A percentile compares a stretch with the other conserved stretches of the same genome.
These are phyloP conservation scores for Biscogniauxia marginata DNA, from an alignment of 2,329 filamentous ascomycete genomes.

Conservation along the genomic window DNA sequence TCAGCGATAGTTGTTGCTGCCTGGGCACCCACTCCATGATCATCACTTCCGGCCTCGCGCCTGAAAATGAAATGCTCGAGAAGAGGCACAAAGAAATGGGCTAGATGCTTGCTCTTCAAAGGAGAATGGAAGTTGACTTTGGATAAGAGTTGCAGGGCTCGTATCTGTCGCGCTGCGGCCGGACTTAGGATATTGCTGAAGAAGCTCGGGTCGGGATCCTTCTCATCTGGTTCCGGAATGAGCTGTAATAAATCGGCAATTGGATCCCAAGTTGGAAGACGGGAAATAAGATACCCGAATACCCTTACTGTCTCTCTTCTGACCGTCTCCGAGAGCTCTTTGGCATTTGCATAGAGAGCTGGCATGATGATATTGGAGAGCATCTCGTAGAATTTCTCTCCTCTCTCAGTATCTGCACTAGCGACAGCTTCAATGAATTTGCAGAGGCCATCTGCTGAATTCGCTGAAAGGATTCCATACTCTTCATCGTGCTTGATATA, in stretches of 20 bases:
- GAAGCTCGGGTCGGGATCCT: slow-evolving; percentile 67
- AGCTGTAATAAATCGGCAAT: slow-evolving; percentile 74
- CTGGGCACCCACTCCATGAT: slow-evolving; percentile 83
- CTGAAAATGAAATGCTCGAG: slow-evolving; percentile 94
- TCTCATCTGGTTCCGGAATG: slow-evolving; percentile 61
- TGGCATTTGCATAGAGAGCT: slow-evolving; percentile 72
- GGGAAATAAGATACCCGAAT: slow-evolving; percentile 73
- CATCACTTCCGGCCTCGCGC: slow-evolving; percentile 68
- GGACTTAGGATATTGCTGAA: slow-evolving; percentile 93
- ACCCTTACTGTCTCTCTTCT: slow-evolving; percentile 78
- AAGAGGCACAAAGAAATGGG: slow-evolving; percentile 84
- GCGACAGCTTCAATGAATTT: slow-evolving; percentile 69
- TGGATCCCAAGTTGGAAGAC: slow-evolving; percentile 66
- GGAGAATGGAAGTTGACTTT: slow-evolving; percentile 62
- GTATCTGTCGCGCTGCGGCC: slow-evolving; percentile 79
- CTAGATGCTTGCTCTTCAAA: slow-evolving; percentile 74
- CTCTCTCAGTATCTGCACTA: slow-evolving; percentile 39
- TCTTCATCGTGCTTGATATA: slow-evolving; percentile 86
- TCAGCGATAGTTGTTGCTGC: slow-evolving; percentile 77
- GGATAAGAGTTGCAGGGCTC: slow-evolving; percentile 76
- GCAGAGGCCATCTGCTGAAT: slow-evolving; percentile 77
- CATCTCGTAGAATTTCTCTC: slow-evolving; percentile 54
- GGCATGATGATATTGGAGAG: slow-evolving; percentile 68
- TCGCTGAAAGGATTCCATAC: slow-evolving; percentile 75
- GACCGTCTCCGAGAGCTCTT: slow-evolving; percentile 79